A percentile compares a stretch with the other conserved stretches of the same genome.
Conservation (phyloP, 108 stramenopile genomes). For the Bacterosira constricta region DNA sequence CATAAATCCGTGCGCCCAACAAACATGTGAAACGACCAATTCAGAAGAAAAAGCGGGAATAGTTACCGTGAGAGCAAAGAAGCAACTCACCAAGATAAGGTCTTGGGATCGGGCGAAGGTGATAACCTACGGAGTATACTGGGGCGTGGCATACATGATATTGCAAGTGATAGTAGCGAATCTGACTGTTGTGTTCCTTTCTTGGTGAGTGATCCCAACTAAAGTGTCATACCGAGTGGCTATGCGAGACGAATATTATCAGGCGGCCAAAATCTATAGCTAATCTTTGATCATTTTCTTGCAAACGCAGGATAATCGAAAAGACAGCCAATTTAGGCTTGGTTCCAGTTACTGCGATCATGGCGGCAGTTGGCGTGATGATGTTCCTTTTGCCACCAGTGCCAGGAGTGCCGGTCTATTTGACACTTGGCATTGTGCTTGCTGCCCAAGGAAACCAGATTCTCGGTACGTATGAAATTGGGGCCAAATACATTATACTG, state of each 20-base stretch:
- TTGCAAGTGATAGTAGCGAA: slow-evolving; percentile 55
- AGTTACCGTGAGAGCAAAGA: slow-evolving; percentile 33
- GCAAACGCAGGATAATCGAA: slow-evolving; percentile 43
- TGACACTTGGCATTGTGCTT: slow-evolving; percentile 66
- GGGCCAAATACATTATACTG: not conserved
- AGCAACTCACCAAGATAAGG: slow-evolving; percentile 37
- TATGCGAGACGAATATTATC: too few species aligned
- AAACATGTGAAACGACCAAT: slow-evolving; percentile 11
- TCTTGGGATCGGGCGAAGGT: slow-evolving; percentile 59
- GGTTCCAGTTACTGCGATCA: slow-evolving; percentile 48
- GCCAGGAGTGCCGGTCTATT: slow-evolving; percentile 70
- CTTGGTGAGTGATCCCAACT: slow-evolving; percentile 26
- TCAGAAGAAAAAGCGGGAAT: slow-evolving; percentile 8
- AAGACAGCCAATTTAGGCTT: slow-evolving; percentile 45
- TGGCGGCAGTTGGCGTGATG: slow-evolving; percentile 48
- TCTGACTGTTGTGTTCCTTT: slow-evolving; percentile 62
- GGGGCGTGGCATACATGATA: slow-evolving; percentile 59
- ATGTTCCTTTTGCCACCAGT: slow-evolving; percentile 74
- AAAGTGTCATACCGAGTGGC: too few species aligned
- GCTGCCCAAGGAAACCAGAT: slow-evolving; percentile 41
- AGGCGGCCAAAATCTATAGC: too few species aligned
- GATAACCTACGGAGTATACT: slow-evolving; percentile 48
- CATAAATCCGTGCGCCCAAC: slow-evolving; percentile 39
- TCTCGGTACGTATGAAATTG: slow-evolving; percentile 10
- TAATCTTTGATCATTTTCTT: too few species aligned